Evolutionary conservation across 2,329 filamentous ascomycete genomes (phyloP), one percentile per base, ranked within the genome.

Genomic region (Fusarium graminum): DNA sequence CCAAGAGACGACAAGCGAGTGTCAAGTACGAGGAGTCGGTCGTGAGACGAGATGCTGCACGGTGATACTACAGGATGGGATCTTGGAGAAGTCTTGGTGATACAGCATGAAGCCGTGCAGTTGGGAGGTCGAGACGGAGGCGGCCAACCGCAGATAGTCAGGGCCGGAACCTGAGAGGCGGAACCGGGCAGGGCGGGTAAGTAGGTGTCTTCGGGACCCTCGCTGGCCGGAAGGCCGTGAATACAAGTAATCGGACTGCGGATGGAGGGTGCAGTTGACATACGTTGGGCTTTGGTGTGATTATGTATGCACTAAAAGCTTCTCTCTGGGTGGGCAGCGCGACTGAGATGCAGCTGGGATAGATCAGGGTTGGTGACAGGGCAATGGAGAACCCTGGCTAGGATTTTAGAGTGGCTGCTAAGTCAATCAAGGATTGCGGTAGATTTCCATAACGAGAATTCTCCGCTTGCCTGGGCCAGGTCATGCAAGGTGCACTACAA

Each of bases 11-110:
- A 68, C 64, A 71, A 69, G 74, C 75, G 73, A 78, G 72, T 74
- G 74, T 44, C 73, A n/a, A 36, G 16, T n/a, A 72, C 75, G 66
- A 68, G 65, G 47, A 65, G 46, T 45, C 69, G 82, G 46, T 45
- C 69, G 82, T 84, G 75, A 77, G 80, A 85, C 83, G 80, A 80
- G 80, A 81, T 81, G 80, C 79, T 81, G 80, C 80, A 81, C 78
- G 75, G 82, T 82, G 78, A 81, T 81, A 84, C 81, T 80, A 73
- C 74, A 79, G 80, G 78, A 77, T 77, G 76, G 39, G 78, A 76
- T 79, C 76, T 77, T 79, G 78, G 77, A 75, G 76, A 55, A 74
- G 74, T 75, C 74, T 74, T 77, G 71, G 82, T 84, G 74, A 79
- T 80, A 85, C 83, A 74, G 75, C 79, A 82, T 82, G 78, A 79